Conservation (phyloP, 1,284 basidiomycete species). For the Ceratobasidium sp. region DNA sequence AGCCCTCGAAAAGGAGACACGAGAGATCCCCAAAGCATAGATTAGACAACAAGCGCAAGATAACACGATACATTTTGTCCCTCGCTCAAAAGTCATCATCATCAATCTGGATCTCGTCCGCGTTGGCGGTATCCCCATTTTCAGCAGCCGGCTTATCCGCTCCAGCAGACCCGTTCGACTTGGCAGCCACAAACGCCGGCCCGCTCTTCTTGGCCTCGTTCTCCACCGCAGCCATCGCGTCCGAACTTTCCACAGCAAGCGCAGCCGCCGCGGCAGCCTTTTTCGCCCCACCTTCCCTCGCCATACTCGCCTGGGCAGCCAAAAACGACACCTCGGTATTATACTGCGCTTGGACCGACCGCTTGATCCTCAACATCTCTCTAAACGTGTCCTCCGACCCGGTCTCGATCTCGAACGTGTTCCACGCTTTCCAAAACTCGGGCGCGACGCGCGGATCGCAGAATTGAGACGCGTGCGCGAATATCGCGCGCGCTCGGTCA, state of each 20-base stretch:
- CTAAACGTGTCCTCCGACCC: slow-evolving; percentile 97
- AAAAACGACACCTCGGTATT: slow-evolving; percentile 95
- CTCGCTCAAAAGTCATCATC: slow-evolving; percentile 68
- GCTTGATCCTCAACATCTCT: slow-evolving; percentile 98
- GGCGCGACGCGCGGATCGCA: slow-evolving; percentile 93
- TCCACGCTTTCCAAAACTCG: slow-evolving; percentile 97
- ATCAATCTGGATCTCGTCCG: slow-evolving; percentile 86
- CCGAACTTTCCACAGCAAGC: slow-evolving; percentile 59
- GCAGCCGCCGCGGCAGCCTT: slow-evolving; percentile 55
- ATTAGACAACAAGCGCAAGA: slow-evolving; percentile 9
- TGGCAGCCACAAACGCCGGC: slow-evolving; percentile 77
- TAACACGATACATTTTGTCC: slow-evolving; percentile 16
- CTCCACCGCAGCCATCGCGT: slow-evolving; percentile 68
- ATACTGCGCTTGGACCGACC: slow-evolving; percentile 97
- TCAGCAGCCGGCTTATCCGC: slow-evolving; percentile 49
- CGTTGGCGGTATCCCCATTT: slow-evolving; percentile 63
- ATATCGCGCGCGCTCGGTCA: slow-evolving; percentile 95
- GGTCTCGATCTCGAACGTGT: slow-evolving; percentile 96
- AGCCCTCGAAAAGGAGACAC: not conserved
- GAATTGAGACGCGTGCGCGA: slow-evolving; percentile 97
- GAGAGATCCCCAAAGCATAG: not conserved
- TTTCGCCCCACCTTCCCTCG: slow-evolving; percentile 65
- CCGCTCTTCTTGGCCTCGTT: slow-evolving; percentile 67
- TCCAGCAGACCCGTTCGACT: slow-evolving; percentile 57
- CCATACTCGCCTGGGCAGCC: slow-evolving; percentile 84